Conservation (phyloP, 2,329 filamentous ascomycete genomes). For the Clarireedia paspali region DNA sequence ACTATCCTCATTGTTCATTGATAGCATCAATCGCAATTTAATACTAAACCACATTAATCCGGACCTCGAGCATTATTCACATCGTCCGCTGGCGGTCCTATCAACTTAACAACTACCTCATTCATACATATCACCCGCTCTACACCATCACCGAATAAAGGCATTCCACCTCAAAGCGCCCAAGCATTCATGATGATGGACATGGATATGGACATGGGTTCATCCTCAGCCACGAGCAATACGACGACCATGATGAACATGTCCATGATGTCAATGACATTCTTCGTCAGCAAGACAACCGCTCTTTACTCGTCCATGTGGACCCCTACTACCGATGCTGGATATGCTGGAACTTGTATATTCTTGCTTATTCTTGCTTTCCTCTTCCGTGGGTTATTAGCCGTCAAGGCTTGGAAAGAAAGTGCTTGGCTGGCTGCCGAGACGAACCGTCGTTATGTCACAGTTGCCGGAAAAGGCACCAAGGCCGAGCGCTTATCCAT, state of each 20-base stretch:
- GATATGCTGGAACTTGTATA: conserved; percentile 85
- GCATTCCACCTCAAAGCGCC: not conserved
- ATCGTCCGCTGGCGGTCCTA: conserved; percentile 4
- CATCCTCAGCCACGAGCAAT: conserved; percentile 4
- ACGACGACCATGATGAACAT: conserved; percentile 42
- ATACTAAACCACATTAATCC: not conserved
- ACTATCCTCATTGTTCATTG: not conserved
- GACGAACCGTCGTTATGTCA: conserved; percentile 67
- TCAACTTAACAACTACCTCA: conserved; percentile 6
- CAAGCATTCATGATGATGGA: conserved; percentile 9
- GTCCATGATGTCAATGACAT: conserved; percentile 47
- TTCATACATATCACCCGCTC: not conserved
- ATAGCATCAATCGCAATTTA: not conserved
- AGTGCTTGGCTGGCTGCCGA: conserved; percentile 62
- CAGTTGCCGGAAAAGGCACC: conserved; percentile 53
- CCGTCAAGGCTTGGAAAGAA: conserved; percentile 58
- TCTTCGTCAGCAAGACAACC: conserved; percentile 56
- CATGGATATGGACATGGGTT: conserved; percentile 14
- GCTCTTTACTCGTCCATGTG: conserved; percentile 62
- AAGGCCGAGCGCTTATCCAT: conserved; percentile 29
- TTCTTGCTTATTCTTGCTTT: conserved; percentile 75
- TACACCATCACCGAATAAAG: not conserved
- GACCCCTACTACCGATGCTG: conserved; percentile 61
- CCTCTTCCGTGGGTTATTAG: conserved; percentile 62
- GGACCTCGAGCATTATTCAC: not conserved